Conservation (phyloP, 495 filamentous ascomycete genomes). For the Aspergillus olivimuriae region DNA sequence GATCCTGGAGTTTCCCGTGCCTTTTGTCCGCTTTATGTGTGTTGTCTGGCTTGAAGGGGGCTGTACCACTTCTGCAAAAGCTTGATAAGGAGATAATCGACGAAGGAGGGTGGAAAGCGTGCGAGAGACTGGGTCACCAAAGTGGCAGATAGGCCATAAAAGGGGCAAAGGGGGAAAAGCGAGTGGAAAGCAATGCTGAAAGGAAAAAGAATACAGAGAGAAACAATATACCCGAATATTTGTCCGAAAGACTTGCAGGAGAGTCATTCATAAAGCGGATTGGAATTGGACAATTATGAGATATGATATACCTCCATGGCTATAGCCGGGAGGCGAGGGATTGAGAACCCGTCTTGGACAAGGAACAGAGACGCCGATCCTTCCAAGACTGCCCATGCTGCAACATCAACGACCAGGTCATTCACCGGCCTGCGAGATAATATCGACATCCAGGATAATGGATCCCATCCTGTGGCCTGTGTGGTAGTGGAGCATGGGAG, state of each 20-base stretch:
- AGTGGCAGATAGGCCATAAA: too few species aligned
- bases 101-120: too few species aligned
- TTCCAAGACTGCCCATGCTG: constrained; percentile 5
- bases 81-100: constrained; percentile 2
- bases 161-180: not conserved
- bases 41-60: not conserved
- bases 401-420: constrained; percentile 4
- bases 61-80: constrained; percentile 2
- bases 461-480: constrained; percentile 8
- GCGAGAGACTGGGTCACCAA: too few species aligned
- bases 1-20: not conserved
- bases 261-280: constrained; percentile 8
- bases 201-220: not conserved
- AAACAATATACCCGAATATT: constrained; percentile 15
- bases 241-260: constrained; percentile 19
- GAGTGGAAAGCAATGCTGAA: not conserved
- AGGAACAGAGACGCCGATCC: constrained; percentile 14
- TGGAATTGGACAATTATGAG: constrained; percentile 16
- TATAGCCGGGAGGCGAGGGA: constrained; percentile 14
- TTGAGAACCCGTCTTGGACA: constrained; percentile 10
- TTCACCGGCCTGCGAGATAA: constrained; percentile 5
- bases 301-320: constrained; percentile 19
- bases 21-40: constrained; percentile 5
- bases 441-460: constrained; percentile 8
- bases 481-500: constrained; percentile 6